phyloP scores from a whole-genome alignment of 2,329 filamentous ascomycete genomes.

The Cryphonectria naterciae region DNA sequence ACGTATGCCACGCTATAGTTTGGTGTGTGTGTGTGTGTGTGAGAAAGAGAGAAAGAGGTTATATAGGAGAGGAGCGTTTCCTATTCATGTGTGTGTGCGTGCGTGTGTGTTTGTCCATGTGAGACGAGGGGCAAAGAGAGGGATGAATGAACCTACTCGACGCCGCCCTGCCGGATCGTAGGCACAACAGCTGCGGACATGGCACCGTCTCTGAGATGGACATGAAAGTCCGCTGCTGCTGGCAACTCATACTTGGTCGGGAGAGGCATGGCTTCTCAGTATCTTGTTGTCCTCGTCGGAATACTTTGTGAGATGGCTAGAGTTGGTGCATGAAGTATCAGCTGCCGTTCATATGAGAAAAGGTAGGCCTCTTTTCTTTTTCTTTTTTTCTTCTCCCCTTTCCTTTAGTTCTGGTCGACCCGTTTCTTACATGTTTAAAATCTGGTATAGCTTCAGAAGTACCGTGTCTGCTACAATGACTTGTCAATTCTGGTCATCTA shows the following conservation, averaged over 20 bases:
- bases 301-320: background rate
- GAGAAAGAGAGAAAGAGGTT: background rate
- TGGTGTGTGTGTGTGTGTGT: slow-evolving; percentile 14
- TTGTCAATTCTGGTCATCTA: no score
- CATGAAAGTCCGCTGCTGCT: slow-evolving; percentile 69
- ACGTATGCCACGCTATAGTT: slow-evolving; percentile 38
- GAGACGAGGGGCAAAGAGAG: slow-evolving; percentile 50
- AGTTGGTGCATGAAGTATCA: background rate
- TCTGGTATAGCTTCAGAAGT: no score
- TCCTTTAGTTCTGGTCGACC: no score
- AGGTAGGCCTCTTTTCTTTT: background rate
- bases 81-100: slow-evolving; percentile 22
- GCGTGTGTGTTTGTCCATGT: slow-evolving; percentile 23
- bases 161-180: slow-evolving; percentile 42
- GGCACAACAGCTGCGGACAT: slow-evolving; percentile 63
- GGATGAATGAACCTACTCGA: slow-evolving; percentile 51
- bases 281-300: background rate
- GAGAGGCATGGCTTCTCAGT: slow-evolving; percentile 35
- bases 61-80: background rate
- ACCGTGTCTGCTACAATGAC: no score
- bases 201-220: slow-evolving; percentile 70
- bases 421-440: no score
- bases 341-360: background rate
- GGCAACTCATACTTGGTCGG: slow-evolving; percentile 55
- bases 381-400: no score